Base-by-base conservation (phyloP, 192 early-diverging fungal genomes). In the Umbelopsis ramanniana region DNA sequence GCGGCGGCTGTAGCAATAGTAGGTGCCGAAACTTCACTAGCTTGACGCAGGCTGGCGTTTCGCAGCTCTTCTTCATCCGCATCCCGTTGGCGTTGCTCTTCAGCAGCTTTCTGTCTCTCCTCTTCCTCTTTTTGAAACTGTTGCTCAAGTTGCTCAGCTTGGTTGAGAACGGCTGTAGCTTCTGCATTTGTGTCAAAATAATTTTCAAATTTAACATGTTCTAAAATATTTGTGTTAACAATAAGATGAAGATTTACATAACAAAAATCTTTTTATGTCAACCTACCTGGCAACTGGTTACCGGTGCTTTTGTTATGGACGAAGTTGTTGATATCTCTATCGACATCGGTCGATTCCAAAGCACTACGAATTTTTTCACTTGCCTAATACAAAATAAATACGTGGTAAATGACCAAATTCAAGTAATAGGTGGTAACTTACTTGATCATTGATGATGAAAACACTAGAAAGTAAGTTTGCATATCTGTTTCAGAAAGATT, bases 401-500 rank as follows among this genome's bases (percentile, higher is more conserved):
- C 9, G 33, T 22, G 43, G 47, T 69, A 45, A 40, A 21, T 10
- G 37, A 46, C 4, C 15, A 12, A 35, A 23, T 40, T 37, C 8
- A n/a, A 45, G 14, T 4, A 5, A 48, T 0, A 22, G 14, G 12
- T 24, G 29, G 3, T 29, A n/a, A 17, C 43, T 71, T 70, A 86
- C 85, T 73, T 92, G 88, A 73, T 94, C 90, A 68, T 94, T 91
- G 23, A 86, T 78, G 17, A 90, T 89, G 46, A 83, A 92, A 10
- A 81, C 74, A 71, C 80, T 87, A 6, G 90, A 89, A 10, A 93
- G 84, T 48, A 94, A 82, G 72, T 93, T 94, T 22, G 91, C 87
- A 69, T 72, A 79, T 55, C 76, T 77, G 35, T 29, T 29, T 37
- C 14, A 37, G 37, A 37, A 37, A 29, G 54, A 24, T 24, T 14